Percentiles rank a stretch among this genome's conserved stretches.
These are phyloP conservation scores for Hirsutella minnesotensis DNA, from an alignment of 2,329 filamentous ascomycete species.

Conservation along the genomic window DNA sequence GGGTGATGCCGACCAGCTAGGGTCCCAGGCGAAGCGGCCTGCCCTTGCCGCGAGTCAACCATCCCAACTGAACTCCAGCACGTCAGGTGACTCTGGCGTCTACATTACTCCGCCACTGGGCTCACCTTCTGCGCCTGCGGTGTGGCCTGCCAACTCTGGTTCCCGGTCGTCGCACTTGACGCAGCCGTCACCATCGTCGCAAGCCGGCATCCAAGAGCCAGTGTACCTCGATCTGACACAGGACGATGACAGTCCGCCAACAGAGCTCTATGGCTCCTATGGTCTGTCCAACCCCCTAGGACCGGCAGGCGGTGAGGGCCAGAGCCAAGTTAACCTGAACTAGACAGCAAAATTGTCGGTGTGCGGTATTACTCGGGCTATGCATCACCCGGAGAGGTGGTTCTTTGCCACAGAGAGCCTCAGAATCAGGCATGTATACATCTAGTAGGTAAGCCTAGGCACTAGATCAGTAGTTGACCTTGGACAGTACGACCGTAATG, in stretches of 20 bases:
- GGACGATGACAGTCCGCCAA: conserved; percentile 24
- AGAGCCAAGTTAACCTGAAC: background rate
- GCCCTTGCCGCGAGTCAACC: conserved; percentile 7
- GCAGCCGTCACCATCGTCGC: conserved; percentile 3
- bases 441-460: background rate
- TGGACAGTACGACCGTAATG: conserved; percentile 57
- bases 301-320: too few species aligned
- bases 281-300: conserved; percentile 14
- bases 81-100: background rate
- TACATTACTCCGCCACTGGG: too few species aligned
- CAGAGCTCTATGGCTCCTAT: conserved; percentile 36
- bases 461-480: conserved; percentile 1
- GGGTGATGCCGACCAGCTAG: too few species aligned
- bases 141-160: conserved; percentile 3
- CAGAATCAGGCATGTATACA: conserved; percentile 37
- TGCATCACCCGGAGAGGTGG: conserved; percentile 50
- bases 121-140: conserved; percentile 1
- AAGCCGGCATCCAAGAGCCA: conserved; percentile 16
- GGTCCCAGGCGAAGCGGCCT: conserved; percentile 13
- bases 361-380: conserved; percentile 50
- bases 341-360: conserved; percentile 38
- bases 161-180: conserved; percentile 1
- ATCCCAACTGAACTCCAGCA: background rate
- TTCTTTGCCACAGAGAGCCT: conserved; percentile 53
- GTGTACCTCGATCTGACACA: conserved; percentile 32